Conservation (phyloP, 2,329 filamentous ascomycete species). For the Cercospora sesami region DNA sequence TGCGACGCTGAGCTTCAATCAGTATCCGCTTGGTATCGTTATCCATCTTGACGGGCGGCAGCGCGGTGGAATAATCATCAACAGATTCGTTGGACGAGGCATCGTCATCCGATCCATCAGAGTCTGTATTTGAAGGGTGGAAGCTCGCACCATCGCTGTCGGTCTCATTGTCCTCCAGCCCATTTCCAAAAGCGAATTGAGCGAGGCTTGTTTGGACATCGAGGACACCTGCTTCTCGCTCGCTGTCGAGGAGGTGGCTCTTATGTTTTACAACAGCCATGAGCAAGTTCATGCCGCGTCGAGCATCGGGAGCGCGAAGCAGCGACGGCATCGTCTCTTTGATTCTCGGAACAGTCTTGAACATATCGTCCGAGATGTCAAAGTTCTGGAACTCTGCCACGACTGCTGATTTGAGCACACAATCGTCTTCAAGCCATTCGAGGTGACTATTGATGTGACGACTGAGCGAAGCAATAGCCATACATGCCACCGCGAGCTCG, state of each 20-base stretch:
- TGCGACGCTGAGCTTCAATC: conserved; percentile 6
- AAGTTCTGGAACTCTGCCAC: background rate
- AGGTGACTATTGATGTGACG: background rate
- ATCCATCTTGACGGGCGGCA: conserved; percentile 3
- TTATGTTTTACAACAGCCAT: background rate
- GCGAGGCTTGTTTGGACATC: background rate
- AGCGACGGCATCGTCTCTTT: background rate
- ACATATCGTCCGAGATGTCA: background rate
- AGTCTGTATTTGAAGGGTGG: background rate
- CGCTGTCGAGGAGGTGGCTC: background rate
- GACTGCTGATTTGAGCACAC: background rate
- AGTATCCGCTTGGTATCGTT: conserved; percentile 1
- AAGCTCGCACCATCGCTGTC: background rate
- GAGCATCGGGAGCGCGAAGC: background rate
- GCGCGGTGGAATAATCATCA: background rate
- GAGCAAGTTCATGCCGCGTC: background rate
- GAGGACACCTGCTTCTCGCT: too few relatives aligned
- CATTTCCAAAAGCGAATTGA: background rate
- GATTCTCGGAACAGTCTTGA: background rate
- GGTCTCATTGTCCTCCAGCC: background rate
- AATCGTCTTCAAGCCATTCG: background rate
- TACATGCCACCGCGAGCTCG: background rate
- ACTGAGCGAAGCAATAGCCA: background rate
- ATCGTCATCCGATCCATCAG: background rate
- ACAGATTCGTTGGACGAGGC: background rate